A percentile compares a stretch with the other conserved stretches of the same genome.
Conservation (phyloP, 441 rosid species). For the Dalechampia spathulata region DNA sequence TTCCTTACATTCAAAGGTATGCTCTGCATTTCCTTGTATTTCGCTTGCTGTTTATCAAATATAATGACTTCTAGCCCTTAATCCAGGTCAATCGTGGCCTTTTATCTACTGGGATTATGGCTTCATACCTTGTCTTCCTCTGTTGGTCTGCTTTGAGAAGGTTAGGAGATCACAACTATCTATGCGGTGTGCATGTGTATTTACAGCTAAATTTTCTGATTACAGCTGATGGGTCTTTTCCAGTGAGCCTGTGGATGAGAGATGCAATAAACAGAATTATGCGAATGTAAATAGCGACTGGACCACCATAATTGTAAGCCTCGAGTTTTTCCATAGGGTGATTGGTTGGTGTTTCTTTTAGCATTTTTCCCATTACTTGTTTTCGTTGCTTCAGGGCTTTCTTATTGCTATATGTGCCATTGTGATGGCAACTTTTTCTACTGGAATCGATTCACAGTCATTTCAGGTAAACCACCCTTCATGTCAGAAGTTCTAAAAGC, state of each 20-base stretch:
- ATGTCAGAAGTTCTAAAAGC: no score
- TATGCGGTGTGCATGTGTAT: no score
- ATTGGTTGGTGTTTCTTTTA: no score
- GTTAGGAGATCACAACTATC: slow-evolving; percentile 21
- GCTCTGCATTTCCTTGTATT: not conserved
- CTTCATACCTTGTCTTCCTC: slow-evolving; percentile 74
- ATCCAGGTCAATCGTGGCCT: slow-evolving; percentile 68
- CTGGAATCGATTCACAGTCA: slow-evolving; percentile 82
- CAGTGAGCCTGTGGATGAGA: slow-evolving; percentile 66
- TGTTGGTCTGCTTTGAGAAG: slow-evolving; percentile 97
- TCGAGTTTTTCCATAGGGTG: no score
- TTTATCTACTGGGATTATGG: slow-evolving; percentile 82
- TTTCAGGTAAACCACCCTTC: slow-evolving; percentile 45
- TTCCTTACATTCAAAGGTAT: slow-evolving; percentile 63
- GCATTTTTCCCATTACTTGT: not conserved
- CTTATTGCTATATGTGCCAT: slow-evolving; percentile 70
- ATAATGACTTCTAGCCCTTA: not conserved
- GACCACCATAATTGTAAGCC: slow-evolving; percentile 61
- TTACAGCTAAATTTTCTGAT: not conserved
- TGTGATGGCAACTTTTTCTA: slow-evolving; percentile 90
- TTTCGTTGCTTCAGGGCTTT: slow-evolving; percentile 45
- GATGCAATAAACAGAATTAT: slow-evolving; percentile 40
- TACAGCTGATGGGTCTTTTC: slow-evolving; percentile 9
- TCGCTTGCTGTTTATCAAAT: not conserved
- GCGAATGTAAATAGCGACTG: slow-evolving; percentile 43